Base-by-base conservation (phyloP, 2,329 filamentous ascomycete genomes). In the Fusarium agapanthi region DNA sequence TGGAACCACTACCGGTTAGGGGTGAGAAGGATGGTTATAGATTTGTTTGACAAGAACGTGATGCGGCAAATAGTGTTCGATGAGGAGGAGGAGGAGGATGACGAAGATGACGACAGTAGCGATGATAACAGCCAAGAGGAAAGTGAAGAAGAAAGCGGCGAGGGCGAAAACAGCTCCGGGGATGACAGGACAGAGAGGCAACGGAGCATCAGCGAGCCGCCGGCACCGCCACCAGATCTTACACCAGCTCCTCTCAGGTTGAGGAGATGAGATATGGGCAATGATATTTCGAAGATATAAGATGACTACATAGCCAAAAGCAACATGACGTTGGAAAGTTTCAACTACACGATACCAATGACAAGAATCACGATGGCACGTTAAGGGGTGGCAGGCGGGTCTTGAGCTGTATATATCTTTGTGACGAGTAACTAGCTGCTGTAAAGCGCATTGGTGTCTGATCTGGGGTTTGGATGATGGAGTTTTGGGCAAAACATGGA, bases 31-130 rank as follows among this genome's bases (percentile, higher is more conserved):
- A 95, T 97, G 83, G 93, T 97, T 40, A 91, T 98, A 67, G 96
- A 98, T 79, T 84, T 99, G 28, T 99, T 99, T 77, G 95, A 98
- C 78, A 96, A 95, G 82, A 91, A 89, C 66, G 93, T 98, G 47
- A 87, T 98, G 82, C 88, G 95, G 71, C 89, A 90, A 73, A 93
- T 98, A 67, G 93, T 99, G 18, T 91, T 97, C 65, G 92, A 93
- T 26, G 83, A 82, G 26, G 83, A 83, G 15, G 82, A 82, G 26
- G 83, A 83, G 15, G 82, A 81, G 14, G 57, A 48, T 2, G 82
- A 81, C 4, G 82, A 81, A 4, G 82, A 83, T 13, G 92, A 93
- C 26, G 92, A 93, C 60, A 92, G 94, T 57, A 81, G 79, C 38
- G 81, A 79, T 40, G 82, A 83, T 16, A 91, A 93, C 57, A 92